Conservation (phyloP, 148 eudicot genomes). For the Camellia granthamiana region DNA sequence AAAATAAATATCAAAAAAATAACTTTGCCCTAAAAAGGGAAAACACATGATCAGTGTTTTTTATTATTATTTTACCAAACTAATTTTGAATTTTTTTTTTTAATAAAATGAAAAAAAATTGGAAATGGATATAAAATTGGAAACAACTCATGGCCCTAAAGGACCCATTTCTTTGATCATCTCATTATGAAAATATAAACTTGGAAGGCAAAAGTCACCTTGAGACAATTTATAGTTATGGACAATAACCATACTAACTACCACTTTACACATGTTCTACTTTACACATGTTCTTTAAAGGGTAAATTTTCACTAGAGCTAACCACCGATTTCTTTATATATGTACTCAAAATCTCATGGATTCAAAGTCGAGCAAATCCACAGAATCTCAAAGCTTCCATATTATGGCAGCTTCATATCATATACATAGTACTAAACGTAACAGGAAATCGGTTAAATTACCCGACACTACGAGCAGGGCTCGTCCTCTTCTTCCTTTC, state of each 20-base stretch:
- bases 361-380: not conserved
- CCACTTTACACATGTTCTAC: slow-evolving; percentile 8
- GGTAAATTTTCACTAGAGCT: not conserved
- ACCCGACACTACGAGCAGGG: slow-evolving; percentile 25
- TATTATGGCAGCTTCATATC: slow-evolving; percentile 1
- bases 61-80: too few relatives aligned
- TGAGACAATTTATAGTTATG: not conserved
- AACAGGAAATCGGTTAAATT: slow-evolving; percentile 1
- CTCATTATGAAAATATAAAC: not conserved
- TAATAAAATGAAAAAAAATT: too few relatives aligned
- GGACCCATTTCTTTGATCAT: not conserved
- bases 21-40: too few relatives aligned
- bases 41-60: too few relatives aligned
- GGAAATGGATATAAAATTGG: not conserved
- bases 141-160: not conserved
- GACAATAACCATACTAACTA: too few relatives aligned
- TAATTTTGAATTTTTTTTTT: too few relatives aligned
- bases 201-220: slow-evolving; percentile 1
- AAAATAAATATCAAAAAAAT: too few relatives aligned
- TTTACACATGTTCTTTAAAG: slow-evolving; percentile 7
- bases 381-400: not conserved
- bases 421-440: slow-evolving; percentile 9
- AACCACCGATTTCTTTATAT: not conserved
- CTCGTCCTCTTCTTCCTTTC: slow-evolving; percentile 41
- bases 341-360: not conserved